Conservation (phyloP, 805 yeast species). For the Metschnikowia lunata region DNA sequence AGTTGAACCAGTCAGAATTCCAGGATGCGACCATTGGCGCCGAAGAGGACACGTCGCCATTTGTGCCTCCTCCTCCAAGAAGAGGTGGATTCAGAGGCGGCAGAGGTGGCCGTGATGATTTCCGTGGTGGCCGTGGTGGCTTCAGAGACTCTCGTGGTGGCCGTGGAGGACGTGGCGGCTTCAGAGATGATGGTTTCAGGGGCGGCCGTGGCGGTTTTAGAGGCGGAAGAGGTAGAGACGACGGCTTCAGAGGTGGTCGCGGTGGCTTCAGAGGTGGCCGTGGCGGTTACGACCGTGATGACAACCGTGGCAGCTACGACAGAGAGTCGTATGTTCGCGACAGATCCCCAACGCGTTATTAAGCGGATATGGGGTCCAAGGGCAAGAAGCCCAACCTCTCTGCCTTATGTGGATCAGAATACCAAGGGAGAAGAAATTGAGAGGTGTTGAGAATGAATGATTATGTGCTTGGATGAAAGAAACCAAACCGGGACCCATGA, state of each 20-base stretch:
- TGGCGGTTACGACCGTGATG: constrained; percentile 47
- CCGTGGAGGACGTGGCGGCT: constrained; percentile 38
- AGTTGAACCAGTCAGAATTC: constrained; percentile 66
- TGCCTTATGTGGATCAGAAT: too few species aligned
- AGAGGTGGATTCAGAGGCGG: constrained; percentile 46
- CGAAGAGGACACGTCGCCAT: constrained; percentile 72
- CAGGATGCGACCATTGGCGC: constrained; percentile 67
- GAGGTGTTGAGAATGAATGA: too few species aligned
- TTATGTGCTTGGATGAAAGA: too few species aligned
- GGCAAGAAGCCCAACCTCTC: too few species aligned
- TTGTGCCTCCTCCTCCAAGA: constrained; percentile 45
- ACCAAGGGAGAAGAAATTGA: too few species aligned
- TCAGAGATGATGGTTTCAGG: constrained; percentile 34
- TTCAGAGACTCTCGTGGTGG: constrained; percentile 38
- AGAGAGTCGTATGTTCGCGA: constrained; percentile 43
- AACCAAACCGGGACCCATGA: too few species aligned
- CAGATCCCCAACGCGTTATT: constrained; percentile 75
- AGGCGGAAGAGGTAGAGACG: constrained; percentile 20
- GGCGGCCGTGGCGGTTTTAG: constrained; percentile 45
- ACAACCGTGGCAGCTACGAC: constrained; percentile 39
- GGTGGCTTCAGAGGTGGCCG: constrained; percentile 38
- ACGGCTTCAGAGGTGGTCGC: constrained; percentile 37
- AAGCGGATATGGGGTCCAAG: constrained; percentile 11
- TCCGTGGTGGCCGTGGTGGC: constrained; percentile 42
- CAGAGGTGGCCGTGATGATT: constrained; percentile 35